A percentile compares a stretch with the other conserved stretches of the same genome.
Conservation (phyloP, 169 alveolate genomes). For the Plasmodium adleri region DNA sequence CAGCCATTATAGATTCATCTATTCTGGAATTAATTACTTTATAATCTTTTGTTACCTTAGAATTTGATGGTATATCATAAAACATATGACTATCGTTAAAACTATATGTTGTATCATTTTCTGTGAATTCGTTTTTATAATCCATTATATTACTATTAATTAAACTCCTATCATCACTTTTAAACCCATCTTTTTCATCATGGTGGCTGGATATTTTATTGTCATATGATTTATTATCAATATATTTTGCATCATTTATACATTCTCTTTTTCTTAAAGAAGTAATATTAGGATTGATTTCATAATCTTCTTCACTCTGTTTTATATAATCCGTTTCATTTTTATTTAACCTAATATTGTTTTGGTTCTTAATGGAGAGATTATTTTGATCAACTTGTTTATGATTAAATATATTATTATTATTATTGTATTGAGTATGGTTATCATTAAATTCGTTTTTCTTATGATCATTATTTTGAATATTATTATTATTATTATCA, state of each 20-base stretch:
- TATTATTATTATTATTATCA: neutral
- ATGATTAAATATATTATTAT: too few relatives aligned
- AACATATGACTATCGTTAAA: neutral
- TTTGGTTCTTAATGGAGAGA: too few relatives aligned
- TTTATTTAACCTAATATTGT: too few relatives aligned
- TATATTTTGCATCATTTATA: neutral
- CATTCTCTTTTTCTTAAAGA: neutral
- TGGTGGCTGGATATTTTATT: neutral
- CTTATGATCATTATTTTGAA: too few relatives aligned
- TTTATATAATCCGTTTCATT: too few relatives aligned
- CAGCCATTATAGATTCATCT: conserved; percentile 58
- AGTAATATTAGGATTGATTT: too few relatives aligned
- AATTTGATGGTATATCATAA: neutral
- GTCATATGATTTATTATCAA: neutral
- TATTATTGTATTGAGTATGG: too few relatives aligned
- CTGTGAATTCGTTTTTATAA: conserved; percentile 3
- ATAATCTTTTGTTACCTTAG: conserved; percentile 9
- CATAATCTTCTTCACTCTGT: too few relatives aligned
- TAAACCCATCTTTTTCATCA: conserved; percentile 1
- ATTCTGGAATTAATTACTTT: conserved; percentile 20
- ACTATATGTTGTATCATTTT: conserved; percentile 1
- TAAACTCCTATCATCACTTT: conserved; percentile 2
- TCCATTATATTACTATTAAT: neutral
- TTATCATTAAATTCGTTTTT: too few relatives aligned
- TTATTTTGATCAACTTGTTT: too few relatives aligned